phyloP scores from a whole-genome alignment of 2,329 filamentous ascomycete species.

The Cercospora zeae-maydis region DNA sequence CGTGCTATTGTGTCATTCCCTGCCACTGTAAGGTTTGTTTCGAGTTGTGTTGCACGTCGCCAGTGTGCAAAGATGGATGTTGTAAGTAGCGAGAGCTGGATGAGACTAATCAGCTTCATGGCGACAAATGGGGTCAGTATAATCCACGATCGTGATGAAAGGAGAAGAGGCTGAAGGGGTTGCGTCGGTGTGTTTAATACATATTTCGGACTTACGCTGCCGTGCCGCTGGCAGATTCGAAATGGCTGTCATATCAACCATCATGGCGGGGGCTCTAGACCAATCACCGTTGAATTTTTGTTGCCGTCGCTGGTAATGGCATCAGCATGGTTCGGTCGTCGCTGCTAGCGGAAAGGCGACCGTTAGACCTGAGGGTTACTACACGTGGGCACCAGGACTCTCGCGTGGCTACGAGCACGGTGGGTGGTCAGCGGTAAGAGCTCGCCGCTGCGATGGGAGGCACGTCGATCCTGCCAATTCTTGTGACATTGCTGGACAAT shows the following conservation, averaged over 20 bases:
- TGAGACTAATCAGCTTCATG: conserved; percentile 6
- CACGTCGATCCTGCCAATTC: neutral
- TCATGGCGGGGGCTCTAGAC: neutral
- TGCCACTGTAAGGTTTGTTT: neutral
- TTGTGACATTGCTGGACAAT: conserved; percentile 4
- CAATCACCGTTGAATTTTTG: neutral
- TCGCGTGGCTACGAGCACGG: neutral
- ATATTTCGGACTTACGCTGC: neutral
- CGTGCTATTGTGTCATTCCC: neutral
- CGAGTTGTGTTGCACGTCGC: neutral
- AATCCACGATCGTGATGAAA: neutral
- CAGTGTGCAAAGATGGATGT: neutral
- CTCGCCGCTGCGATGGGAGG: neutral
- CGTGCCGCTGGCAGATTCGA: neutral
- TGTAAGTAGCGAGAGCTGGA: neutral
- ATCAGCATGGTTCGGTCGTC: neutral
- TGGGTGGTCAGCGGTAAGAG: neutral
- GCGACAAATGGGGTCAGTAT: neutral
- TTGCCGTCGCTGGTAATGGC: neutral
- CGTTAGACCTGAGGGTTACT: neutral
- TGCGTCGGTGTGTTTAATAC: neutral
- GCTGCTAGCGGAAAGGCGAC: neutral
- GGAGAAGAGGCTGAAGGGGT: neutral
- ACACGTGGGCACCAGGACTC: neutral
- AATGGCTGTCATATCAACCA: neutral